Evolutionary conservation across 768 basidiomycete species (phyloP).

Genomic region (Glaciozyma martinii): DNA sequence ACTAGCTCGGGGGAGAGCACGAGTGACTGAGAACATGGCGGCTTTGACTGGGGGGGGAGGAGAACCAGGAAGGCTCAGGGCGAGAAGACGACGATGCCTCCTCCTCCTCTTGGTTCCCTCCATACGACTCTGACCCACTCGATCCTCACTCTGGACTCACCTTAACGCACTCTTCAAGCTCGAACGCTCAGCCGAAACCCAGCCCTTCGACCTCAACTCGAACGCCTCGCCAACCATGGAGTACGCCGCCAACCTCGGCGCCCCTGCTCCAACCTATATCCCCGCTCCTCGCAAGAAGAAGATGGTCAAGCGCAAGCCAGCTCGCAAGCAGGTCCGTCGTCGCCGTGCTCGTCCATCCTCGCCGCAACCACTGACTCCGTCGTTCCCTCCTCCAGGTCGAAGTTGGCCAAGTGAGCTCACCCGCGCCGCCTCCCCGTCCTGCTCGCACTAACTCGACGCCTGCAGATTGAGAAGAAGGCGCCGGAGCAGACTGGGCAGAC

Average conservation of each 20-base stretch:
- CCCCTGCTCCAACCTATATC: neutral
- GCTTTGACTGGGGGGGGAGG: neutral
- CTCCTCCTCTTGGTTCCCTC: too few relatives aligned
- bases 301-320: conserved; percentile 34
- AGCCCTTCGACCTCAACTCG: too few relatives aligned
- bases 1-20: neutral
- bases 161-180: too few relatives aligned
- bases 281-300: conserved; percentile 10
- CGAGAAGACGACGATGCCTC: too few relatives aligned
- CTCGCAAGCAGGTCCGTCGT: conserved; percentile 29
- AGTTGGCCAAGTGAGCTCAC: conserved; percentile 2
- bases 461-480: conserved; percentile 26
- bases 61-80: neutral
- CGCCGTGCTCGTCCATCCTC: neutral
- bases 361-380: neutral
- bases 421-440: too few relatives aligned
- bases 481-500: conserved; percentile 21
- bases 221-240: neutral
- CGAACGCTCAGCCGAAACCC: too few relatives aligned
- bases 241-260: neutral
- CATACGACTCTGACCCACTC: too few relatives aligned
- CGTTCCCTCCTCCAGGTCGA: conserved; percentile 19
- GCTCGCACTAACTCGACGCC: too few relatives aligned
- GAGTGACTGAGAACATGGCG: neutral
- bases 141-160: too few relatives aligned